Base-by-base conservation (phyloP, 2,329 filamentous ascomycete species). In the Fusarium temperatum region DNA sequence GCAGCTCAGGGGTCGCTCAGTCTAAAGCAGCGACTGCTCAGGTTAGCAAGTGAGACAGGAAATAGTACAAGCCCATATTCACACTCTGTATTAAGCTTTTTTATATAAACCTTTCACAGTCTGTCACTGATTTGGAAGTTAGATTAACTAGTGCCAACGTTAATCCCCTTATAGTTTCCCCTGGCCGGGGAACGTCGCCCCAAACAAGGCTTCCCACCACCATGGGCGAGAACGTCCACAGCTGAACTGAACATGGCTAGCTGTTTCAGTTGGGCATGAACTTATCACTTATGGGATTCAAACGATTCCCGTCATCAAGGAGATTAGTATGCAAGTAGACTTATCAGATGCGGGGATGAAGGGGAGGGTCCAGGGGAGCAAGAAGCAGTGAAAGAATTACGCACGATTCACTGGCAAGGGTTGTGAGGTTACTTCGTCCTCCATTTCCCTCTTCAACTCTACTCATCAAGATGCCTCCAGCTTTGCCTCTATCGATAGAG, bases 191-290 rank as follows among this genome's bases (percentile, higher is more conserved):
- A 47, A 24, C 8, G 0, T 20, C 30, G 6, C 12, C 15, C 10
- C 6, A 17, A 13, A 13, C 28, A 17, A 35, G 32, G 8, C 17
- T 26, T 53, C 48, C 9, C 6, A 15, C n/a, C n/a, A 24, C 10
- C 8, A 17, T 13, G 14, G 35, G 11, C 6, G 15, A 39, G 15
- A 6, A 14, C 13, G 35, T 39, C 20, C 6, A 22, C 7, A 18
- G 12, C 5, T 18, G 10, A 3, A 41, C 26, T 18, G 14, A n/a
- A 8, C 8, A 14, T 7, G 11, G 14, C 51, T 41, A n/a, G 11
- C 9, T 10, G 6, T 55, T 13, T 15, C 10, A 41, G 8, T n/a
- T 1, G 5, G 8, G 4, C 9, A 41, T 8, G 2, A 8, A 4
- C 8, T 4, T 30, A 18, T n/a, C 1, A 9, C 8, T 28, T 41